Evolutionary conservation across 2,329 filamentous ascomycete species (phyloP), one percentile per base, ranked within the genome.

Genomic region (Botrytis elliptica): DNA sequence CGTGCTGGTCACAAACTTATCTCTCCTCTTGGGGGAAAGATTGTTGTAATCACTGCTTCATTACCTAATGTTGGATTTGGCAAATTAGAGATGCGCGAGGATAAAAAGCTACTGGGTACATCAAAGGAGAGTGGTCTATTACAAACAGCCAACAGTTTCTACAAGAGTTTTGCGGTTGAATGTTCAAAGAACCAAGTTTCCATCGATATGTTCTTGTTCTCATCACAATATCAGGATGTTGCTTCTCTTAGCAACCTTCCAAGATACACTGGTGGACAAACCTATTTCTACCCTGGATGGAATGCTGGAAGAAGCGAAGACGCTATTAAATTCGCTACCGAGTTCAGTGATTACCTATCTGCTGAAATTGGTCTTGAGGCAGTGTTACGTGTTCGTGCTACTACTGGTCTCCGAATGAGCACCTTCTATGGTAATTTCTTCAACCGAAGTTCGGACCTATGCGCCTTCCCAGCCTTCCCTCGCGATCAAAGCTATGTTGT

Each of bases 401-500:
- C 95, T 2, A 98, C 95, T 38, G 96, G 96, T 70, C 85, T 99
- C 74, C 91, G 96, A 71, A 98, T 98, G 93, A 97, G 91, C 85
- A 95, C 95, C 2, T 99, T 99, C 84, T 99, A 98, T 83, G 96
- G 96, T 78, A 99, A 99, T 85, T 99, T 99, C 84, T 99, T 99
- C 88, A 99, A 98, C 86, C 90, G 96, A 78, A 97, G 94, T 82
- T 98, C 95, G 25, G 96, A 99, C 84, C 89, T 99, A 46, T 98
- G 96, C 82, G 96, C 96, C 20, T 99, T 99, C 87, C 96, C 96
- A 2, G 95, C 96, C 0, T 98, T 99, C 86, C 96, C 96, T 46
- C 92, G 96, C 81, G 96, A 99, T 80, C 96, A 99, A 83, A 94
- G 93, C 76, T 98, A 98, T 81, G 96, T 98, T 62, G 95, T 99